These are phyloP conservation scores for Elymus sibiricus DNA, from an alignment of 176 grass and related monocot species.

Conservation along the genomic window DNA sequence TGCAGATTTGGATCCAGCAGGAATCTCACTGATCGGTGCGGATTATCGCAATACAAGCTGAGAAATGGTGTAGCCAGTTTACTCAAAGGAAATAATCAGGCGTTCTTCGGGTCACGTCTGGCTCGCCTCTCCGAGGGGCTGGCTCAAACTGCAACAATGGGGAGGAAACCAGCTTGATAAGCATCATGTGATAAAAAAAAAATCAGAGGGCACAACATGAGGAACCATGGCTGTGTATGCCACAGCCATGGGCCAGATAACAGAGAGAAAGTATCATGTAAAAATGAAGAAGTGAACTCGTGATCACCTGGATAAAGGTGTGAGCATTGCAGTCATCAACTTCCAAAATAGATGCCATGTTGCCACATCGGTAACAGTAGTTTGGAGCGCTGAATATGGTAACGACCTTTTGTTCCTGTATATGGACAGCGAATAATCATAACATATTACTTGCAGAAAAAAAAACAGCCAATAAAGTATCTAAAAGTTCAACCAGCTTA, in stretches of 20 bases:
- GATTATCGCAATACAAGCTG: constrained; percentile 11
- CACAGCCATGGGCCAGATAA: not conserved
- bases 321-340: constrained; percentile 93
- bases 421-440: constrained; percentile 1
- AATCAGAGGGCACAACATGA: not conserved
- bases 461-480: constrained; percentile 10
- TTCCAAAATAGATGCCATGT: constrained; percentile 98
- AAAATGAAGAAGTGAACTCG: not conserved
- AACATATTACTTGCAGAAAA: constrained; percentile 6
- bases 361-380: constrained; percentile 97
- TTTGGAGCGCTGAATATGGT: constrained; percentile 99
- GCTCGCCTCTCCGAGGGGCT: constrained; percentile 80
- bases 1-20: constrained; percentile 26
- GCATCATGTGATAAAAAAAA: not conserved
- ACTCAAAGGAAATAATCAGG: constrained; percentile 86
- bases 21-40: constrained; percentile 15
- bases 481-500: constrained; percentile 40
- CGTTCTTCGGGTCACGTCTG: constrained; percentile 80
- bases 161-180: not conserved
- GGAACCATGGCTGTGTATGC: too few relatives aligned
- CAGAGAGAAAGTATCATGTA: not conserved
- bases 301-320: constrained; percentile 84
- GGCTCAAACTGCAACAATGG: constrained; percentile 55
- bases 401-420: constrained; percentile 96
- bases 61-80: not conserved